phyloP scores from a whole-genome alignment of 805 yeast genomes.

The Saccharomycopsis microspora region DNA sequence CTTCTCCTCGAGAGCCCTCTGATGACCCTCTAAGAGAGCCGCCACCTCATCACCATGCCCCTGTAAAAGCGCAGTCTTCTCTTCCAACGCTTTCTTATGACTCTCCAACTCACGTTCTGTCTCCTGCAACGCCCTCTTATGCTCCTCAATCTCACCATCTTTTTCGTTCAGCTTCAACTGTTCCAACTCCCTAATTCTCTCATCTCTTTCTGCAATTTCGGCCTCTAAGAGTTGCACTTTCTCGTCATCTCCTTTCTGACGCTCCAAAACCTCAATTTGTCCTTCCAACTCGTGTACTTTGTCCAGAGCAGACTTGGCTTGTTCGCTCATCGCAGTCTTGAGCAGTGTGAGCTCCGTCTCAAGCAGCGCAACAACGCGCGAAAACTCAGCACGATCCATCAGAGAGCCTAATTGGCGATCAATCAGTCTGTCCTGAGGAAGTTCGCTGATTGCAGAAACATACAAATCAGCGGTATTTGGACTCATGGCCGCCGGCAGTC shows the following conservation, averaged over 20 bases:
- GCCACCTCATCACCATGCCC: neutral
- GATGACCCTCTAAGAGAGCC: neutral
- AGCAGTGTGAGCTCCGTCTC: conserved; percentile 27
- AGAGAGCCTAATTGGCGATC: too few relatives aligned
- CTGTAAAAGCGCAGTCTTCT: neutral
- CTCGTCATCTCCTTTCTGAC: neutral
- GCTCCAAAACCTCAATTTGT: conserved; percentile 19
- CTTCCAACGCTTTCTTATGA: neutral
- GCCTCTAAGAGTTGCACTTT: neutral
- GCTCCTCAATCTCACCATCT: neutral
- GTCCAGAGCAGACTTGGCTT: conserved; percentile 46
- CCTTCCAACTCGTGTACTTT: conserved; percentile 38
- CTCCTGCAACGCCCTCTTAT: too few relatives aligned
- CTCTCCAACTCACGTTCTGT: neutral
- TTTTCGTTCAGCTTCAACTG: neutral
- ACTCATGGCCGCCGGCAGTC: neutral
- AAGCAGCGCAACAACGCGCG: conserved; percentile 21
- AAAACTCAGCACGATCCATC: conserved; percentile 17
- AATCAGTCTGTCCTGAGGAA: neutral
- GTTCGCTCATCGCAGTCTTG: conserved; percentile 33
- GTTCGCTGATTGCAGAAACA: neutral
- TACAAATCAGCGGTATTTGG: conserved; percentile 1
- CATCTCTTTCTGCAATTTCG: neutral
- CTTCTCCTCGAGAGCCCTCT: neutral
- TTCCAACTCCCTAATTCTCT: neutral